These are phyloP conservation scores for Pythium scleroteichum DNA, from an alignment of 352 stramenopile species.

Conservation along the genomic window DNA sequence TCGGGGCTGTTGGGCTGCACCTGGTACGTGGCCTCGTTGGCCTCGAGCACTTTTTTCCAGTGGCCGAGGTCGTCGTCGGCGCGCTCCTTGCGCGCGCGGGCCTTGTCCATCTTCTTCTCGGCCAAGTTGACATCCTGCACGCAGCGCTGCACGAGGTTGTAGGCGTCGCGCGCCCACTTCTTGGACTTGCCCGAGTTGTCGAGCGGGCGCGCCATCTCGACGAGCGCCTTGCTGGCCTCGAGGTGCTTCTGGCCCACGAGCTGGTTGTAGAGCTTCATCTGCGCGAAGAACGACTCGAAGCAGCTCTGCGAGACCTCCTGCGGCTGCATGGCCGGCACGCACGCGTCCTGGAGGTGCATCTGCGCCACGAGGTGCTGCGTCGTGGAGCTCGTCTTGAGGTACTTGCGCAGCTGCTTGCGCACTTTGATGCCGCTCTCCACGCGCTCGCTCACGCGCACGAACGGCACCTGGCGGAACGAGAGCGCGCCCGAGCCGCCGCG, in stretches of 20 bases:
- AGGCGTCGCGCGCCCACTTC: constrained; percentile 76
- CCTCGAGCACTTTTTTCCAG: constrained; percentile 72
- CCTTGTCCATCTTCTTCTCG: constrained; percentile 83
- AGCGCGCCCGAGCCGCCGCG: constrained; percentile 52
- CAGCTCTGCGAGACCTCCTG: constrained; percentile 82
- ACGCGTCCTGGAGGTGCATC: constrained; percentile 78
- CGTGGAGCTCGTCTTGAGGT: constrained; percentile 71
- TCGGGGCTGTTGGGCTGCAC: constrained; percentile 81
- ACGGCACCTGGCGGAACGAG: constrained; percentile 80
- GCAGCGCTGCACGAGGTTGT: constrained; percentile 80
- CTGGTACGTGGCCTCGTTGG: constrained; percentile 80
- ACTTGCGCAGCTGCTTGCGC: constrained; percentile 83
- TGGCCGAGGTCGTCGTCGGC: constrained; percentile 71
- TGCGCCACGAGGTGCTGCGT: constrained; percentile 83
- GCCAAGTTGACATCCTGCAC: constrained; percentile 67
- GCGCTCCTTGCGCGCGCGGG: constrained; percentile 53
- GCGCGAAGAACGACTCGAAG: constrained; percentile 75
- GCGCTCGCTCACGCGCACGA: constrained; percentile 74
- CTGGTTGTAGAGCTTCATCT: constrained; percentile 83
- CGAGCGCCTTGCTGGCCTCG: constrained; percentile 71
- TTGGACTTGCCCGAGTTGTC: constrained; percentile 71
- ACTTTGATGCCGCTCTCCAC: constrained; percentile 82
- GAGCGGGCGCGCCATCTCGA: constrained; percentile 77
- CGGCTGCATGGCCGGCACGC: constrained; percentile 69
- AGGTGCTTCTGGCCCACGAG: constrained; percentile 74